Percentiles rank a stretch among this genome's conserved stretches.
Conservation (phyloP, 163 green algal genomes). For the Chlorella variabilis region DNA sequence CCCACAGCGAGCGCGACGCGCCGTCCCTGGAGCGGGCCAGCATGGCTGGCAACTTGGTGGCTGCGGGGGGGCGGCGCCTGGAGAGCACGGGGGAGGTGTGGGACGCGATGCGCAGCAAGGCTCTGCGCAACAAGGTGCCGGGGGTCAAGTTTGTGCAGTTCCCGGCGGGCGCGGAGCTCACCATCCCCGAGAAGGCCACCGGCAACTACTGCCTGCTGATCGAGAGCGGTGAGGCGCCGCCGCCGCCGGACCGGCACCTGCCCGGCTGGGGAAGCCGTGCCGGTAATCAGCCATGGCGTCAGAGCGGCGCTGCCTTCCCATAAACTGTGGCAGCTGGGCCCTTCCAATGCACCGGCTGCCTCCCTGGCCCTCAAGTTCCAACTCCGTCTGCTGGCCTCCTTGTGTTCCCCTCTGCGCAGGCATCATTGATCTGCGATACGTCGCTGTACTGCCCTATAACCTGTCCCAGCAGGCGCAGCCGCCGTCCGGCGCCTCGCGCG, state of each 20-base stretch:
- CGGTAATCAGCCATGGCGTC: no score
- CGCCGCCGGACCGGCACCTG: no score
- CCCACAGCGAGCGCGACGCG: neutral
- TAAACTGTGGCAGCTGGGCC: no score
- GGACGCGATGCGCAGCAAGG: neutral
- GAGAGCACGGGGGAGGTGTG: constrained; percentile 13
- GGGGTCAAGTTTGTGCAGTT: constrained; percentile 22
- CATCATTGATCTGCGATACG: constrained; percentile 24
- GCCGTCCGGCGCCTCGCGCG: neutral
- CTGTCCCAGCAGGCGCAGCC: neutral
- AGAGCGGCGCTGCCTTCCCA: no score
- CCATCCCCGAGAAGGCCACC: neutral
- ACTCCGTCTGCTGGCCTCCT: no score
- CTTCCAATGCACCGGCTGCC: no score
- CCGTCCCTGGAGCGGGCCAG: neutral
- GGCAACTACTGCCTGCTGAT: constrained; percentile 30
- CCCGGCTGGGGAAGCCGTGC: no score
- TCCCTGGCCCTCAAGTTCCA: no score
- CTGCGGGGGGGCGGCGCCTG: neutral
- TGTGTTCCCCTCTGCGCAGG: no score
- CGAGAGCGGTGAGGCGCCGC: constrained; percentile 8
- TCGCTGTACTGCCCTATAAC: neutral
- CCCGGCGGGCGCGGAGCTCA: neutral
- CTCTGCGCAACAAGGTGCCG: neutral
- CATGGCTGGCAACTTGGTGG: no score